phyloP scores from a whole-genome alignment of 805 yeast genomes.

The fission yeast (Schizosaccharomyces pombe) region DNA sequence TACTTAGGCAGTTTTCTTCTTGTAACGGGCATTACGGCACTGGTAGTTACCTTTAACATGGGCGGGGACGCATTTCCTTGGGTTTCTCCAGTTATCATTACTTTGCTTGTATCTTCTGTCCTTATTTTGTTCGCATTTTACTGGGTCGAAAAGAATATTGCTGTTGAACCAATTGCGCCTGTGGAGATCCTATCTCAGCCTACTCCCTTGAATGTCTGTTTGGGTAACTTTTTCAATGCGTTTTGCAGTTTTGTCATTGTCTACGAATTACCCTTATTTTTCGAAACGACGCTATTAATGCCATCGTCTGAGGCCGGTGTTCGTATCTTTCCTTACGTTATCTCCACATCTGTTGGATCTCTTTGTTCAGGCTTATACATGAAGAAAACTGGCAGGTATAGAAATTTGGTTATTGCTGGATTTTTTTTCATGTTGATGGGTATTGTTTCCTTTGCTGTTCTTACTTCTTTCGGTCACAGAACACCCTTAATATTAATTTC shows the following conservation, averaged over 20 bases:
- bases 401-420: constrained; percentile 21
- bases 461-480: constrained; percentile 19
- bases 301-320: constrained; percentile 35
- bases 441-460: constrained; percentile 14
- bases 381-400: constrained; percentile 44
- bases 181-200: constrained; percentile 31
- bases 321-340: constrained; percentile 29
- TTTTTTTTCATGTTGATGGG: constrained; percentile 21
- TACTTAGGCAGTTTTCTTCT: constrained; percentile 39
- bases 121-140: constrained; percentile 20
- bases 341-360: constrained; percentile 47
- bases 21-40: constrained; percentile 31
- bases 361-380: constrained; percentile 42
- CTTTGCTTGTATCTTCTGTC: constrained; percentile 17
- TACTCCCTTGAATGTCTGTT: constrained; percentile 40
- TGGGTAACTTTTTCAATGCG: constrained; percentile 46
- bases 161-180: constrained; percentile 47
- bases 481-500: constrained; percentile 31
- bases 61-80: constrained; percentile 36
- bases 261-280: constrained; percentile 50
- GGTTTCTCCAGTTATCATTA: constrained; percentile 22
- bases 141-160: constrained; percentile 27
- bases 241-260: constrained; percentile 42
- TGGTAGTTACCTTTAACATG: constrained; percentile 41
- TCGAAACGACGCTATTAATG: constrained; percentile 28